These are phyloP conservation scores for Tympanopsis confertula DNA, from an alignment of 2,329 filamentous ascomycete genomes.

Conservation along the genomic window DNA sequence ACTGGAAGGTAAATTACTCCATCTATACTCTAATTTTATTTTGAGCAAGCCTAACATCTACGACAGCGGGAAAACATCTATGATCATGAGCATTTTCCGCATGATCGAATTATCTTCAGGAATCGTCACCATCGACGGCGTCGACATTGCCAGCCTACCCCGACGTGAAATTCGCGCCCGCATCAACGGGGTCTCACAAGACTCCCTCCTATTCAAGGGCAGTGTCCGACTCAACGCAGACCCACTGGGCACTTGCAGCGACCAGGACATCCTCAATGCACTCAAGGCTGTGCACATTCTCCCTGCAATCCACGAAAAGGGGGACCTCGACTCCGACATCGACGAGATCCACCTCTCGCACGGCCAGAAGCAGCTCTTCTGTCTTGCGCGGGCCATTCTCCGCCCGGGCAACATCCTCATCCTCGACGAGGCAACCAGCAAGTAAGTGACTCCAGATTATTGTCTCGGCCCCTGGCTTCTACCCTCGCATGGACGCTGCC, in stretches of 20 bases:
- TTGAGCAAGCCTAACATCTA: constrained; percentile 11
- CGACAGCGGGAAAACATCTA: constrained; percentile 36
- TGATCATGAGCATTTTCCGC: constrained; percentile 30
- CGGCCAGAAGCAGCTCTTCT: constrained; percentile 35
- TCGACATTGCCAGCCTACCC: constrained; percentile 19
- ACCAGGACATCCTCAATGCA: constrained; percentile 27
- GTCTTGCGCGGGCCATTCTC: constrained; percentile 31
- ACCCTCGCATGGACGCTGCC: no score
- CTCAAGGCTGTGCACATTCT: constrained; percentile 32
- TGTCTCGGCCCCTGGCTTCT: neutral
- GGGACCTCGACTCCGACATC: constrained; percentile 21
- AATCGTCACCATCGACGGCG: constrained; percentile 28
- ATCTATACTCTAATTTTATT: neutral
- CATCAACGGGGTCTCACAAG: constrained; percentile 35
- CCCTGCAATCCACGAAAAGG: constrained; percentile 21
- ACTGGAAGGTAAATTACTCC: constrained; percentile 17
- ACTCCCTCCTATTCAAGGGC: constrained; percentile 34
- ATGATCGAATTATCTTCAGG: constrained; percentile 31
- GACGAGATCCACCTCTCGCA: constrained; percentile 22
- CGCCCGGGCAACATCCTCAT: constrained; percentile 23
- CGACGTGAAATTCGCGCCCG: constrained; percentile 11
- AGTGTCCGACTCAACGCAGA: constrained; percentile 35
- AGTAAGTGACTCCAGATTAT: constrained; percentile 8
- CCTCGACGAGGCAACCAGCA: constrained; percentile 28
- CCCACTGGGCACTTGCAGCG: constrained; percentile 19